phyloP scores from a whole-genome alignment of 2,329 filamentous ascomycete species.

The Colletotrichum karsti region DNA sequence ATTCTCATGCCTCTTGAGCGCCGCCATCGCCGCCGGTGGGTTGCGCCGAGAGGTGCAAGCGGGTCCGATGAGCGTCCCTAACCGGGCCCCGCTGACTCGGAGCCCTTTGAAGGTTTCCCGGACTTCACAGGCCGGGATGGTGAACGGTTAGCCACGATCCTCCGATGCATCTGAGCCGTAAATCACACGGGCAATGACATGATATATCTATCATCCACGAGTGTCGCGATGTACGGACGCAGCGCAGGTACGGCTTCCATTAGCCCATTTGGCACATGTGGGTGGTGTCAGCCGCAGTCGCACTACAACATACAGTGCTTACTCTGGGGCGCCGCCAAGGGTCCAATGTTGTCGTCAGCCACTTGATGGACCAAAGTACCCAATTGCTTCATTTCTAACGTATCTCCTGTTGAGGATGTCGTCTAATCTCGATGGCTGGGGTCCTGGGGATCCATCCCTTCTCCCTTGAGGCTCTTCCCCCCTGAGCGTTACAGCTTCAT shows the following conservation, averaged over 20 bases:
- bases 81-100: not conserved
- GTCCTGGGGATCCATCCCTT: not conserved
- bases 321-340: not conserved
- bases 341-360: not conserved
- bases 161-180: no score
- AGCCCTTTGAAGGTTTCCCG: not conserved
- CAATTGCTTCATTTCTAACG: not conserved
- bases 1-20: no score
- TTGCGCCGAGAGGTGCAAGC: not conserved
- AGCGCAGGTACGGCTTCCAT: not conserved
- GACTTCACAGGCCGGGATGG: not conserved
- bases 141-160: no score
- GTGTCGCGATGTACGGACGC: not conserved
- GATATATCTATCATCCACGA: not conserved
- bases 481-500: no score
- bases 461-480: not conserved
- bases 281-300: slow-evolving; percentile 11
- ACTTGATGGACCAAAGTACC: not conserved
- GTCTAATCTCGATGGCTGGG: not conserved
- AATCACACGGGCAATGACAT: not conserved
- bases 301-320: slow-evolving; percentile 11
- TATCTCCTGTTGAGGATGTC: not conserved
- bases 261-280: not conserved
- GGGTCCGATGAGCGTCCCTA: not conserved
- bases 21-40: not conserved